Evolutionary conservation across 176 grass and related monocot species (phyloP), one percentile per base, ranked within the genome.

Genomic region (Aegilops umbellulata): DNA sequence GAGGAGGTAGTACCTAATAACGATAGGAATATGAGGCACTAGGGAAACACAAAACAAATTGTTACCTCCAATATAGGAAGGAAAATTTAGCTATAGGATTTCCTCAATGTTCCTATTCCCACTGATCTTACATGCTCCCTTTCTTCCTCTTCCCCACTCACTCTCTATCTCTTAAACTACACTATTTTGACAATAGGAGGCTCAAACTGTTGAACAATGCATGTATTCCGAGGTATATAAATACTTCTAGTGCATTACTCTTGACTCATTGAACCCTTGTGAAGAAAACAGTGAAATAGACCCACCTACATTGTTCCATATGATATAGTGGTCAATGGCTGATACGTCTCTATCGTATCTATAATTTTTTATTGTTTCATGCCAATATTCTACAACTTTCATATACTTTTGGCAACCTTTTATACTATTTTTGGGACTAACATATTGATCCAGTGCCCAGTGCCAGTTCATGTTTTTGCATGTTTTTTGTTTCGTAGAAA

Each of bases 81-180:
- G 29, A 1, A 14, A 44, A 63, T 65, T 65, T 12, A 80, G 20
- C 36, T 26, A 17, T 12, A 20, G 38, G 31, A 23, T 71, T 78
- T 80, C 76, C 76, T 80, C 84, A 38, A 72, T 80, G 53, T 71
- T 80, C 84, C 65, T 80, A 80, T 80, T 86, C 84, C 84, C 49
- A 70, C 26, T 14, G 26, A 39, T 72, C 65, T 72, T 72, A 86
- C 75, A 60, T 25, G 60, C 31, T 63, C 63, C 32, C 25, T 30
- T 65, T 76, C 71, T 35, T 80, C 76, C 84, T 72, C 77, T 80
- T 80, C 66, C 8, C 16, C 1, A 11, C 34, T 73, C 66, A 49
- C 77, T 15, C 85, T 62, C 20, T 39, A 67, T 16, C 51, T 24
- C 32, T 42, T 68, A 55, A 57, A 47, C 14, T 22, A 3, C 27